Base-by-base conservation (phyloP, 352 stramenopile species). In the Thalassiosira mediterranea region DNA sequence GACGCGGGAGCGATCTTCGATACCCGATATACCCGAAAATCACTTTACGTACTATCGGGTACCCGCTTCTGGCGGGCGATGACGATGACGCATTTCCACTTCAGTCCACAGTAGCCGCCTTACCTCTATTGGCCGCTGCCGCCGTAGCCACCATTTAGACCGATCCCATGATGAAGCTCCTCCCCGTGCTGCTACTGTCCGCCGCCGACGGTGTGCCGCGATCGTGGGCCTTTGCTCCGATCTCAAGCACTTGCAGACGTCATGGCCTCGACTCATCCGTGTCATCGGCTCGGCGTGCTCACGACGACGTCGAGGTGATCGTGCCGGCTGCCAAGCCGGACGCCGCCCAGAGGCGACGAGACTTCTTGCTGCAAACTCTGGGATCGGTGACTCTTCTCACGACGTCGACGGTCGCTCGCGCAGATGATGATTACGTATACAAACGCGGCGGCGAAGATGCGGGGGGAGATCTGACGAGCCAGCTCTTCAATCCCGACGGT, bases 401-500 rank as follows among this genome's bases (percentile, higher is more conserved):
- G 49, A 37, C 61, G 25, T 32, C 48, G 25, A 32, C 7, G 5
- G 37, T 54, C 21, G 29, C 58, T 49, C 44, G 19, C 40, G 72
- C 57, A 34, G 72, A 62, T 48, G 48, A 76, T 57, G 72, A 81
- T 40, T 53, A 63, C 49, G 13, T 69, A 10, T 68, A 72, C 51
- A 65, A 75, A 61, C 62, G 71, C 31, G 42, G 21, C 19, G 52
- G 37, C 17, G 51, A 58, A 51, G 28, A 19, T 60, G 37, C 17
- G 26, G 11, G 44, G 0, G 57, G 31, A 42, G 82, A 90, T 54
- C 44, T 89, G 61, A 90, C 83, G 1, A 80, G 65, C 3, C 52
- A 79, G 67, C 38, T 90, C 11, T 92, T 88, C 65, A 92, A 92
- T 58, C 25, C 69, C 1, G 86, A 92, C 80, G 86, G 86, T 19